These are phyloP conservation scores for Talaromyces pinophilus DNA, from an alignment of 2,329 filamentous ascomycete species.

Conservation along the genomic window DNA sequence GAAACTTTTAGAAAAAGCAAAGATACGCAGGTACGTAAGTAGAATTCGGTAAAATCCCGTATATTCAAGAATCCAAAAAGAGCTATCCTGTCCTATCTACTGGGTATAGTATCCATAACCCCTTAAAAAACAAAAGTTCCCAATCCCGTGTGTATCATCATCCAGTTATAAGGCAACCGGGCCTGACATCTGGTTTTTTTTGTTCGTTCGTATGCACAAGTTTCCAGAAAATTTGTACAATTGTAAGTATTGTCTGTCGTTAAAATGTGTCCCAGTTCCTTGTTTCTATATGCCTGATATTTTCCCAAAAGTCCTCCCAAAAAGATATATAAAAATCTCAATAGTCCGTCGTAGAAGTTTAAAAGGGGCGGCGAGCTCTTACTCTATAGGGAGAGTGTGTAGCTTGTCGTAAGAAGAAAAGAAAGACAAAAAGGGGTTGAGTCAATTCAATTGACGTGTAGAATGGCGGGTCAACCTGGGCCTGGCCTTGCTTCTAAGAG, in stretches of 20 bases:
- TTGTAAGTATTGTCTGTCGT: neutral
- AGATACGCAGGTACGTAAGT: neutral
- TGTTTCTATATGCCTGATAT: slow-evolving; percentile 5
- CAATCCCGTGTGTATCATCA: slow-evolving; percentile 15
- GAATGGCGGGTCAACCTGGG: slow-evolving; percentile 7
- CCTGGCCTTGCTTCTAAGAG: neutral
- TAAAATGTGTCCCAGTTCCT: slow-evolving; percentile 3
- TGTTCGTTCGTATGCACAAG: slow-evolving; percentile 1
- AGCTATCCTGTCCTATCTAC: neutral
- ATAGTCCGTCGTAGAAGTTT: slow-evolving; percentile 15
- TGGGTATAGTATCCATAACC: slow-evolving; percentile 15
- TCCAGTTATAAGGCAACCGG: slow-evolving; percentile 13
- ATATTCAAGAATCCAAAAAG: neutral
- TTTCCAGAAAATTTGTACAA: neutral
- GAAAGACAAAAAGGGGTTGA: neutral
- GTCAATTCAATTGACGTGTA: slow-evolving; percentile 7
- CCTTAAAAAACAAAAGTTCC: neutral
- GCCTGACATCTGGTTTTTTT: slow-evolving; percentile 9
- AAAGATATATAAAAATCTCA: neutral
- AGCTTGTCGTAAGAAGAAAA: slow-evolving; percentile 12
- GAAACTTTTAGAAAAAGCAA: neutral
- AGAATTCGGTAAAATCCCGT: neutral
- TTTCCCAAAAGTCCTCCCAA: slow-evolving; percentile 5
- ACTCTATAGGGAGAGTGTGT: neutral
- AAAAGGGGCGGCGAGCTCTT: neutral